These are phyloP conservation scores for Cercospora zeae-maydis DNA, from an alignment of 2,329 filamentous ascomycete genomes.

Conservation along the genomic window DNA sequence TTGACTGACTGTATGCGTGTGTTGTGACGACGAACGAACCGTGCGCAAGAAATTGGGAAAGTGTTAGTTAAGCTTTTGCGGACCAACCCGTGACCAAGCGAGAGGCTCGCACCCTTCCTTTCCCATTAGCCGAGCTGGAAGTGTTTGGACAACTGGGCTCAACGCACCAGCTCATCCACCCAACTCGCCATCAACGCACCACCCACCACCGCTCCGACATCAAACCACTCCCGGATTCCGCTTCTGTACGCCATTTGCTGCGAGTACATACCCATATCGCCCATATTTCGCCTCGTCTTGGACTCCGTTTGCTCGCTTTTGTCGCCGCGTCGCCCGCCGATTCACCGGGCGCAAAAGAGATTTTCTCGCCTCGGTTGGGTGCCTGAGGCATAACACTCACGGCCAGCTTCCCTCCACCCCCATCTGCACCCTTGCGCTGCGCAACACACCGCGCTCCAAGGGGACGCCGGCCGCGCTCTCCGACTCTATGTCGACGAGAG, in stretches of 20 bases:
- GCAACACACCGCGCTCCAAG: conserved; percentile 4
- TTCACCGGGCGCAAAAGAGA: conserved; percentile 6
- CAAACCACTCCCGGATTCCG: not conserved
- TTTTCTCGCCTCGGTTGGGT: conserved; percentile 1
- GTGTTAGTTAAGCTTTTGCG: too few relatives aligned
- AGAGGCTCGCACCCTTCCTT: not conserved
- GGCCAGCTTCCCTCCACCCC: too few relatives aligned
- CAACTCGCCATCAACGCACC: conserved; percentile 16
- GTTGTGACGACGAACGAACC: not conserved
- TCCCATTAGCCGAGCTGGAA: not conserved
- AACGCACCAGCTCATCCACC: conserved; percentile 8
- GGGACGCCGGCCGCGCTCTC: conserved; percentile 4
- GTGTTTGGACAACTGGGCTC: conserved; percentile 7
- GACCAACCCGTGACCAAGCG: not conserved
- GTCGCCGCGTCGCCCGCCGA: conserved; percentile 7
- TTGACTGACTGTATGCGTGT: too few relatives aligned
- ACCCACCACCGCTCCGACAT: conserved; percentile 8
- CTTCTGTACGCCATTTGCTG: conserved; percentile 6
- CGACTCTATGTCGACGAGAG: conserved; percentile 28
- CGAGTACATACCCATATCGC: conserved; percentile 22
- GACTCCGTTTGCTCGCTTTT: conserved; percentile 12
- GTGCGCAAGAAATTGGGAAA: not conserved
- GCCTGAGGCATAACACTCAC: conserved; percentile 3
- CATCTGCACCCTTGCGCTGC: conserved; percentile 2
- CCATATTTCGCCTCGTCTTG: not conserved